Base-by-base conservation (phyloP, 495 filamentous ascomycete genomes). In the Penicillium salamii region DNA sequence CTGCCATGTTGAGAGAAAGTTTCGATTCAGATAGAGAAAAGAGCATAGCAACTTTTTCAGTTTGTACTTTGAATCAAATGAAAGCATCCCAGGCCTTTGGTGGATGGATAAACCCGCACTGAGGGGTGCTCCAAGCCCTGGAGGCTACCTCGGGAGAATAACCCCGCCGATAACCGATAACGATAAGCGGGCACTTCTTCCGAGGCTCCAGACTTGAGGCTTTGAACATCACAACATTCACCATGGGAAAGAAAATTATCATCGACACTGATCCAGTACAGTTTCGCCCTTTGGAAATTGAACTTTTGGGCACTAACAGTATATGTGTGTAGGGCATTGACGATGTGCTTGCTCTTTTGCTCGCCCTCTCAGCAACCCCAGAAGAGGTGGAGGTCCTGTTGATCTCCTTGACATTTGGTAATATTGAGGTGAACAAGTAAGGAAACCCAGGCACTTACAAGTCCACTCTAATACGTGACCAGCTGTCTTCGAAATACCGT, bases 351-450 rank as follows among this genome's bases (percentile, higher is more conserved):
- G 95, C 90, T 7, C 67, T 89, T 55, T 74, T 98, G 40, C 80
- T 97, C 7, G 92, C 93, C 6, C 80, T 97, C 43, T 85, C 89
- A 13, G 84, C 90, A 15, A 79, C 76, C n/a, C 77, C 86, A 0
- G 86, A 95, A 54, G 92, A 97, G 53, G 75, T 97, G 14, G 89
- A 97, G 61, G 75, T 97, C 19, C 66, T 87, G n/a, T 73, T 99
- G 50, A 83, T 99, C 29, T 95, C 91, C 0, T 78, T 97, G 35
- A 95, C 89, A 0, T 96, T 91, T 65, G 93, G 93, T 23, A 99
- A 99, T 58, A 84, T 96, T 29, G 82, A 89, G 54, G 81, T 96
- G 15, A 79, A 89, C 51, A 88, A 80, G 86, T 87, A 66, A 44
- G 53, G 52, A 14, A 17, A 29, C 19, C 6, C 12, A 11, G 11